Percentiles rank a stretch among this genome's conserved stretches.
These are phyloP conservation scores for Lepidium aucheri DNA, from an alignment of 345 rosid genomes.

Conservation along the genomic window DNA sequence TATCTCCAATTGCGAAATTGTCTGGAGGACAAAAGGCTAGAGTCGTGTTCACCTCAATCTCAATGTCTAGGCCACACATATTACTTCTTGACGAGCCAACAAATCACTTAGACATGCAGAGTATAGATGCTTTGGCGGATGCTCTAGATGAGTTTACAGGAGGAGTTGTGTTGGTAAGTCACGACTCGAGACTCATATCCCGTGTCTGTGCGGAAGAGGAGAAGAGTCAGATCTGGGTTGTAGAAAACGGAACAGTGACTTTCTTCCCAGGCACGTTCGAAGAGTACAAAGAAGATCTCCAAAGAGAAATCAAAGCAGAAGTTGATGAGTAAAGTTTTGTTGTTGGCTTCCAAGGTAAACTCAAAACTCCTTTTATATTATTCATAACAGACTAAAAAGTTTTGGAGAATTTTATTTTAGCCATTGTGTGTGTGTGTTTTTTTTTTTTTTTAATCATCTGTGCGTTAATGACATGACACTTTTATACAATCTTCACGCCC, in stretches of 20 bases:
- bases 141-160: slow-evolving; percentile 88
- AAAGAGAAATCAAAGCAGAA: slow-evolving; percentile 63
- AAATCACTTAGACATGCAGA: slow-evolving; percentile 95
- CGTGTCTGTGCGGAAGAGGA: slow-evolving; percentile 87
- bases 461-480: not conserved
- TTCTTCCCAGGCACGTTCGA: slow-evolving; percentile 59
- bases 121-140: slow-evolving; percentile 89
- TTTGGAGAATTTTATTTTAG: slow-evolving; percentile 1
- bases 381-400: not conserved
- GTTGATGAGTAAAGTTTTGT: slow-evolving; percentile 52
- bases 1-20: slow-evolving; percentile 74
- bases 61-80: slow-evolving; percentile 91
- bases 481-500: too few relatives aligned
- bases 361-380: not conserved
- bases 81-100: slow-evolving; percentile 88
- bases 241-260: slow-evolving; percentile 68
- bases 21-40: slow-evolving; percentile 94
- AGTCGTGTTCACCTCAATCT: slow-evolving; percentile 88
- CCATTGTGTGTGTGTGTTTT: too few relatives aligned
- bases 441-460: slow-evolving; percentile 2
- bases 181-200: slow-evolving; percentile 85
- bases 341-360: slow-evolving; percentile 20
- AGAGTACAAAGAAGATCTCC: slow-evolving; percentile 83
- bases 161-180: slow-evolving; percentile 90
- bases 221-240: slow-evolving; percentile 85